These are phyloP conservation scores for Chalciporus sphaerocephalus DNA, from an alignment of 768 basidiomycete species.

Conservation along the genomic window DNA sequence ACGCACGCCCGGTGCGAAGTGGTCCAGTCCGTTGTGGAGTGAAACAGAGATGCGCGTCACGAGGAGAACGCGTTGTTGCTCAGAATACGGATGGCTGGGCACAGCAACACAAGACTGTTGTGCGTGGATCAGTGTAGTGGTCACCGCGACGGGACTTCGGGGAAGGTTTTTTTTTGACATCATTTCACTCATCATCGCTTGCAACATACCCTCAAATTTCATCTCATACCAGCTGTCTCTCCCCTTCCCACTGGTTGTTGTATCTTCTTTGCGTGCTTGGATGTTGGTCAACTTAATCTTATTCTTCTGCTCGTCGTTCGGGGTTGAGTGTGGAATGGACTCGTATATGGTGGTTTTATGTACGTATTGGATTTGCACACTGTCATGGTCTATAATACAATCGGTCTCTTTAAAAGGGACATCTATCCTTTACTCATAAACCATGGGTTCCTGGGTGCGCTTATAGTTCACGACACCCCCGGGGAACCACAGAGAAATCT, in stretches of 20 bases:
- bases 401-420: background rate
- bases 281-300: slow-evolving; percentile 1
- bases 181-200: slow-evolving; percentile 7
- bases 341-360: background rate
- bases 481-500: slow-evolving; percentile 96
- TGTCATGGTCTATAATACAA: slow-evolving; percentile 23
- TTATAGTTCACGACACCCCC: slow-evolving; percentile 75
- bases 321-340: background rate
- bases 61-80: slow-evolving; percentile 7
- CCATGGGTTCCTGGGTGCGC: slow-evolving; percentile 60
- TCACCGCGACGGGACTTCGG: slow-evolving; percentile 4
- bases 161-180: background rate
- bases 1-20: background rate
- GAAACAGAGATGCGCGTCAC: slow-evolving; percentile 2
- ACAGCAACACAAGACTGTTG: slow-evolving; percentile 30
- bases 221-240: slow-evolving; percentile 18
- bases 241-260: slow-evolving; percentile 2
- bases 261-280: slow-evolving; percentile 4
- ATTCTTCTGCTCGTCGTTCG: background rate
- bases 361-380: background rate
- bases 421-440: slow-evolving; percentile 62
- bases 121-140: slow-evolving; percentile 4
- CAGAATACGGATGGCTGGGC: slow-evolving; percentile 11
- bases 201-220: slow-evolving; percentile 24
- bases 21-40: slow-evolving; percentile 6